Evolutionary conservation across 208 protist species (phyloP).

Genomic region (Crithidia mellificae): DNA sequence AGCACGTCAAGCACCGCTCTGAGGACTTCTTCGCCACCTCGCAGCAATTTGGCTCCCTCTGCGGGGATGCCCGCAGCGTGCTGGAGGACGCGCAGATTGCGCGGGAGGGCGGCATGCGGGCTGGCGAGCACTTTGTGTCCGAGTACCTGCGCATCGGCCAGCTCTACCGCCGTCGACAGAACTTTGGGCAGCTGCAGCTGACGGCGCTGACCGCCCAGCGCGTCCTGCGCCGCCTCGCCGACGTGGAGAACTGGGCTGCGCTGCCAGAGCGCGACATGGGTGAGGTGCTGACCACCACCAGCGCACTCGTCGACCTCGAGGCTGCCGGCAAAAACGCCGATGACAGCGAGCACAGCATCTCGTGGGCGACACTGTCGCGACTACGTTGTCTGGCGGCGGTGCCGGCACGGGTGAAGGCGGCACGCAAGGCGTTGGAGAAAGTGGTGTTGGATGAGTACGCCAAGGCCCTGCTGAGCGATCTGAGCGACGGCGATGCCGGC

Average conservation of each 20-base stretch:
- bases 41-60: conserved; percentile 57
- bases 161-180: conserved; percentile 65
- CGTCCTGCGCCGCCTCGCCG: conserved; percentile 43
- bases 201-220: conserved; percentile 35
- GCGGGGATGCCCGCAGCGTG: conserved; percentile 54
- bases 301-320: conserved; percentile 47
- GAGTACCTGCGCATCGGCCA: conserved; percentile 66
- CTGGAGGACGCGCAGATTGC: conserved; percentile 46
- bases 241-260: conserved; percentile 81
- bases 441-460: conserved; percentile 35
- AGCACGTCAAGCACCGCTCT: conserved; percentile 83
- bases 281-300: conserved; percentile 60
- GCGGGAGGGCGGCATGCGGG: conserved; percentile 41
- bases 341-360: conserved; percentile 13
- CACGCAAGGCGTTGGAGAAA: conserved; percentile 31
- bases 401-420: conserved; percentile 24
- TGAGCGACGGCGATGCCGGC: conserved; percentile 13
- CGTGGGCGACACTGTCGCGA: conserved; percentile 27
- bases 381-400: conserved; percentile 32
- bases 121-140: conserved; percentile 48
- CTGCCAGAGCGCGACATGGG: conserved; percentile 83
- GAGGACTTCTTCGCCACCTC: conserved; percentile 85
- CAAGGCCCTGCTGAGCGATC: conserved; percentile 15
- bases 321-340: conserved; percentile 13
- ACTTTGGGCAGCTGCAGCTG: conserved; percentile 46